Evolutionary conservation across 495 filamentous ascomycete species (phyloP), one percentile per base, ranked within the genome.

Genomic region (Penicillium canescens): DNA sequence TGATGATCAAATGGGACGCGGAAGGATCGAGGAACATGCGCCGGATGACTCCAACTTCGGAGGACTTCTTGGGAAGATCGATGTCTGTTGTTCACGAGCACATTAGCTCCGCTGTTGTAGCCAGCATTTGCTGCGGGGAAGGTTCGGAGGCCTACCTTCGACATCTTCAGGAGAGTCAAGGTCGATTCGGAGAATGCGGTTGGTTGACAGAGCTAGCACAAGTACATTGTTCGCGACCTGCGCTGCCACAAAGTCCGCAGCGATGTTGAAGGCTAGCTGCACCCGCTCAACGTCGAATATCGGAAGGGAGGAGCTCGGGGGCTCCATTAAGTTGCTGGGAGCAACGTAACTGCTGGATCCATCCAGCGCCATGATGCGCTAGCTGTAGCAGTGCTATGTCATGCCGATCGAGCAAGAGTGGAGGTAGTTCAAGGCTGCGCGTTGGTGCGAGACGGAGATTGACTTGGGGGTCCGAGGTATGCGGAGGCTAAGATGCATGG

Each of bases 141-240:
- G 28, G 18, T 14, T 26, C 46, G 21, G 37, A 37, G 44, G 37
- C 50, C 52, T 62, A 96, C 92, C 92, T 72, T 98, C 95, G 50
- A 98, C 95, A 71, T 98, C 93, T 60, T 89, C 90, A 31, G 95
- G 90, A 63, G 84, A 86, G 70, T 96, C 92, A 14, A 98, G 77
- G 67, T 98, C 94, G 65, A 98, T 98, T 44, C 94, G 82, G 42
- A 98, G 78, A 61, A 98, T 91, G 42, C 92, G 85, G 28, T 89
- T 89, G 39, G 89, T 96, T 0, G 89, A 91, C 37, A 98, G 76
- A 24, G 94, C 94, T 43, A 98, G 73, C 12, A 98, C 83, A 47
- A 98, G 80, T 44, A 97, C 91, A 80, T 98, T 97, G 73, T 98
- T 97, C 49, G 93, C 92, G 24, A 96, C 92, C 71, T 96, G 92